Evolutionary conservation across 768 basidiomycete species (phyloP), one percentile per base, ranked within the genome.

Genomic region (Tricholomella constricta): DNA sequence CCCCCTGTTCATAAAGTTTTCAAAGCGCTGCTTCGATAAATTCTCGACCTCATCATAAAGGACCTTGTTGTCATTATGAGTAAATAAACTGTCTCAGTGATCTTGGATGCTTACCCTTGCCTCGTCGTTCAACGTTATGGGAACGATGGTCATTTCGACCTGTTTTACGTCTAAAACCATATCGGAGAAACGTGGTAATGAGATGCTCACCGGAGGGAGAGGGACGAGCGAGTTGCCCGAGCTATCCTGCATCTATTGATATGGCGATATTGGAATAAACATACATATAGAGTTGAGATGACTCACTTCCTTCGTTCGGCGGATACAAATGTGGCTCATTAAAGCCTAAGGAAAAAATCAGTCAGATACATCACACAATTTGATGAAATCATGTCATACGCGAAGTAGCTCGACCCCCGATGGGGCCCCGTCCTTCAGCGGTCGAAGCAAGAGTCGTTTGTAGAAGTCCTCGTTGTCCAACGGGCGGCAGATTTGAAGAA

Each of bases 401-500:
- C 83, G 78, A 32, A 94, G 70, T 29, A 94, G 66, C 65, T 88
- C 85, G 31, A 79, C 84, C 15, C 92, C 92, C 29, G 76, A 59
- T 0, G 86, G 75, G 48, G 84, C 77, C 5, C 86, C 91, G 27
- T 84, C 69, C 58, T 87, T 87, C 49, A 94, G 65, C 2, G 93
- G 93, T 7, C 93, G 83, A 32, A 93, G 69, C 14, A 97, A 74
- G 15, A 93, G 73, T 10, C 89, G 73, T 60, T 88, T 90, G 77
- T 84, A 96, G 62, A 88, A 88, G 51, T 91, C 87, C 46, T 87
- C 85, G 9, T 91, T 80, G 65, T 95, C 90, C 6, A 97, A 71
- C 0, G 94, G 94, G 32, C 73, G 78, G 64, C 94, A 97, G n/a
- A 96, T 84, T 64, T 75, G 80, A 31, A 96, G 78, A 72, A 97